These are phyloP conservation scores for Forsythia viridissima DNA, from an alignment of 257 asterid species.

Conservation along the genomic window DNA sequence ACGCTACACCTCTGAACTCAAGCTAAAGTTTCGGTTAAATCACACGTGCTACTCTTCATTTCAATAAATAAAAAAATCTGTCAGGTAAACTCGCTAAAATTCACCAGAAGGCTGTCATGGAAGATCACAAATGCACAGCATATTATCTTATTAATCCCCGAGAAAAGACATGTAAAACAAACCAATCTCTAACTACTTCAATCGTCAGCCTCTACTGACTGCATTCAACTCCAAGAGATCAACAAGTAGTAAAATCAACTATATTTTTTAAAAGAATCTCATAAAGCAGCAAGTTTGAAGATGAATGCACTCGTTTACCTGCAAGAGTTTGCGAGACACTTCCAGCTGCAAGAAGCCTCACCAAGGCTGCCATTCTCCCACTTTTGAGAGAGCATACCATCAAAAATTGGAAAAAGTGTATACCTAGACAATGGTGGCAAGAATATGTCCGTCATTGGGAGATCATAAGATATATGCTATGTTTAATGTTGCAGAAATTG, in stretches of 20 bases:
- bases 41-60: slow-evolving; percentile 9
- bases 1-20: not conserved
- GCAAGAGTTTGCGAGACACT: slow-evolving; percentile 46
- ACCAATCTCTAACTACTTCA: not conserved
- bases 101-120: not conserved
- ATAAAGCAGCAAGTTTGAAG: slow-evolving; percentile 17
- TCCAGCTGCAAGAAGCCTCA: slow-evolving; percentile 59
- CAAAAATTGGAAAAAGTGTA: slow-evolving; percentile 34
- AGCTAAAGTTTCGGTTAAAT: slow-evolving; percentile 16
- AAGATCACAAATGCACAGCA: slow-evolving; percentile 8
- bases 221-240: slow-evolving; percentile 9
- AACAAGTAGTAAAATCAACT: not conserved
- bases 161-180: not conserved
- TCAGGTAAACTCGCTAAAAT: not conserved
- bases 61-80: slow-evolving; percentile 10
- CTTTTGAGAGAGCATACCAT: slow-evolving; percentile 76
- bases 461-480: not conserved
- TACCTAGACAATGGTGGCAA: slow-evolving; percentile 30
- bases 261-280: not conserved
- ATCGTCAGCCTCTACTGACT: slow-evolving; percentile 6
- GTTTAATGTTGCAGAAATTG: not conserved
- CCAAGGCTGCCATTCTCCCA: slow-evolving; percentile 81
- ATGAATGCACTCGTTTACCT: slow-evolving; percentile 45
- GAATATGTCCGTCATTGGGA: slow-evolving; percentile 11
- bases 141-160: slow-evolving; percentile 7